A percentile compares a stretch with the other conserved stretches of the same genome.
Conservation (phyloP, 139 green algal genomes). For the Marvania coccoides region DNA sequence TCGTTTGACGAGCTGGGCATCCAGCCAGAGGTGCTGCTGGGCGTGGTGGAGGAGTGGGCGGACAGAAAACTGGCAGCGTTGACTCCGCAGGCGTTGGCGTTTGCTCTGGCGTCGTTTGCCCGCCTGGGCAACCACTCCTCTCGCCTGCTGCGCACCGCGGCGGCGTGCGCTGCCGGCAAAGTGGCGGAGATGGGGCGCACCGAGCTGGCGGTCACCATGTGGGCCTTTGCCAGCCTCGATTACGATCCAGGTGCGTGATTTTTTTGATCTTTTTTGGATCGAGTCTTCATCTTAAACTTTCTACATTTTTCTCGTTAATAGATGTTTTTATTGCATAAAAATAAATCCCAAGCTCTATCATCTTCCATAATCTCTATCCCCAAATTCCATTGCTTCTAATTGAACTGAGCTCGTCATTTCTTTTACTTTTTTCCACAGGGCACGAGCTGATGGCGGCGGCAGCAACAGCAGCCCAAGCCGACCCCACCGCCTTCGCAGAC, state of each 20-base stretch:
- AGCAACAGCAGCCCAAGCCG: not conserved
- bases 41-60: conserved; percentile 20
- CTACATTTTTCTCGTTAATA: no score
- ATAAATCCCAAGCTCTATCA: no score
- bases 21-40: conserved; percentile 16
- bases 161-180: not conserved
- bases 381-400: no score
- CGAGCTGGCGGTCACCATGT: conserved; percentile 10
- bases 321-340: no score
- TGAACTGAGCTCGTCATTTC: no score
- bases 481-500: conserved; percentile 12
- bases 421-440: no score
- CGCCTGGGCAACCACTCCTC: conserved; percentile 13
- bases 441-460: no score
- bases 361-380: no score
- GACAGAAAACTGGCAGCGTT: conserved; percentile 10
- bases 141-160: conserved; percentile 11
- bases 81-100: conserved; percentile 3
- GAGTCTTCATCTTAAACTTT: no score
- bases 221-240: conserved; percentile 25
- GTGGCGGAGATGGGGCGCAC: not conserved
- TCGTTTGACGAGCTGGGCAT: conserved; percentile 21
- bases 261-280: not conserved
- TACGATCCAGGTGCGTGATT: conserved; percentile 1
- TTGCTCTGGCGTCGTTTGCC: conserved; percentile 24